Base-by-base conservation (phyloP, 2,329 filamentous ascomycete species). In the Thelonectria blattea region DNA sequence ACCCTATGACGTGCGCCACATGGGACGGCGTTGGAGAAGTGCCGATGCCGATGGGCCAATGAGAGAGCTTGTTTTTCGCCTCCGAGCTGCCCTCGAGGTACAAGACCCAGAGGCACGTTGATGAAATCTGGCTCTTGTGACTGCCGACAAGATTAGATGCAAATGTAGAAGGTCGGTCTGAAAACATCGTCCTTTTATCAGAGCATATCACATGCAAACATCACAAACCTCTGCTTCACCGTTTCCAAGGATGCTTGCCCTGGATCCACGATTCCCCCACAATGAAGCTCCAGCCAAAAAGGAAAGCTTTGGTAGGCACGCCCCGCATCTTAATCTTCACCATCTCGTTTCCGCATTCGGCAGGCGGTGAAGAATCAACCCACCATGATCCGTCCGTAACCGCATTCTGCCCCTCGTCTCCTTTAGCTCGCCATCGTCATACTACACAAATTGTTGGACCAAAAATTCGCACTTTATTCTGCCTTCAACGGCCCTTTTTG, bases 301-400 rank as follows among this genome's bases (percentile, higher is more conserved):
- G 34, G 15, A 37, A 11, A 45, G 27, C 9, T 34, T 27, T 17
- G n/a, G 30, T 9, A 34, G 4, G 34, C 15, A 37, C 34, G 11
- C 34, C 34, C 17, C 14, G 22, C 27, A 47, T 7, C 7, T 7
- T 3, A 45, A 37, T 47, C 27, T 17, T n/a, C 37, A 43, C 41
- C 61, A 42, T 20, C 43, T n/a, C 11, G 5, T 6, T 48, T 41
- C 7, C 49, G 60, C 61, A 14, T 32, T 11, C 3, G 52, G 69
- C 52, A 71, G 66, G 68, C 69, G 68, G 68, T 71, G 61, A 63
- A 45, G 47, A 3, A 57, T 42, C 51, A 66, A 34, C 64, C 64
- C 62, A 67, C 65, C 51, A 53, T 43, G 17, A 58, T 57, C 61
- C 60, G 46, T 5, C 42, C 52, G 20, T 50, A 57, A 42, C 53